phyloP scores from a whole-genome alignment of 106 monocot species.

The Allium sativum region DNA sequence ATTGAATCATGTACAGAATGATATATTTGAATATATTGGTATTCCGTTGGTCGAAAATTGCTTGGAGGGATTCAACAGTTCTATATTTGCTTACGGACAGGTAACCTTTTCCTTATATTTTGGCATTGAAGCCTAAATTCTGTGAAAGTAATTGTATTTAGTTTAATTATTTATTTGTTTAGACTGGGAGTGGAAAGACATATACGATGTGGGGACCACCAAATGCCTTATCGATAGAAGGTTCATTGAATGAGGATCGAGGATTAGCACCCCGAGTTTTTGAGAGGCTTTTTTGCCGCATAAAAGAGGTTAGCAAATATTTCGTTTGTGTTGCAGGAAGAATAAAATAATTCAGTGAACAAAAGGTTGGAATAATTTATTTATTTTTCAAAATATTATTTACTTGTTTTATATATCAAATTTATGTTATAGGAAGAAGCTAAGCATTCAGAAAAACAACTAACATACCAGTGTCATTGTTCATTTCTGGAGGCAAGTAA shows the following conservation, averaged over 20 bases:
- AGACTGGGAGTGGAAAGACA: slow-evolving; percentile 99
- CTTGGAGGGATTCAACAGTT: slow-evolving; percentile 93
- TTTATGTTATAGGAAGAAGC: slow-evolving; percentile 53
- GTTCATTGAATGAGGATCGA: slow-evolving; percentile 36
- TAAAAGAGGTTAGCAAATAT: slow-evolving; percentile 45
- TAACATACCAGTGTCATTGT: slow-evolving; percentile 75
- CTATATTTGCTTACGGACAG: slow-evolving; percentile 99
- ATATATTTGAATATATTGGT: slow-evolving; percentile 79
- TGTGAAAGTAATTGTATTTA: neutral
- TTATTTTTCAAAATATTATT: neutral
- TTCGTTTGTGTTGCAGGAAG: neutral
- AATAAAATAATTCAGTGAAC: too few relatives aligned
- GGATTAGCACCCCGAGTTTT: slow-evolving; percentile 97
- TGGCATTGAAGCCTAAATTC: neutral
- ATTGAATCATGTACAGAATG: slow-evolving; percentile 41
- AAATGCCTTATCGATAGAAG: slow-evolving; percentile 43
- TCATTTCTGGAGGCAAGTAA: slow-evolving; percentile 79
- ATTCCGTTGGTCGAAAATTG: slow-evolving; percentile 95
- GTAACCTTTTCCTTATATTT: slow-evolving; percentile 17
- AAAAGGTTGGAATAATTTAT: neutral
- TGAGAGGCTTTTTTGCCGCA: slow-evolving; percentile 76
- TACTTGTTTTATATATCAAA: neutral
- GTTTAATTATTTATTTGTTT: neutral
- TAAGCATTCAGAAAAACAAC: slow-evolving; percentile 67
- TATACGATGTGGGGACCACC: slow-evolving; percentile 99